Evolutionary conservation across 352 stramenopile species (phyloP), one percentile per base, ranked within the genome.

Genomic region (Phytophthora palmivora): DNA sequence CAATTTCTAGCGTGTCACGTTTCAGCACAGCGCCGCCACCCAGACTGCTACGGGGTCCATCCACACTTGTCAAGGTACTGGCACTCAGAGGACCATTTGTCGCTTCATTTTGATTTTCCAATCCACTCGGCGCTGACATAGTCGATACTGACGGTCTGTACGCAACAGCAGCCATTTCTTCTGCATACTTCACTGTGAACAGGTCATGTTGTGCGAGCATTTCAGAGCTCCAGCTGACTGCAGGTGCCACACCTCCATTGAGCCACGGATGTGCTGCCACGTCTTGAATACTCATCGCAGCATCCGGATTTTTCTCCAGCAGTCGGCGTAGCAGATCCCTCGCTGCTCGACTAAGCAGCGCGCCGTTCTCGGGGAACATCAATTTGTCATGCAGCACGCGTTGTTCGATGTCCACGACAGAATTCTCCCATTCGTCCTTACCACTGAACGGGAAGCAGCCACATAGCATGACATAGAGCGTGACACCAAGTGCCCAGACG

Each of bases 401-500:
- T 2, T 15, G 51, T 18, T 68, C 58, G 37, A 69, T 76, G 53
- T 55, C 72, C 16, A 61, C 41, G 18, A 76, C 67, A 9, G 47
- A 56, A n/a, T 58, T 53, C 9, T 74, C 61, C 12, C 63, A 56
- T 8, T 47, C 41, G 14, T 48, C 51, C 0, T 49, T 37, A 24
- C 18, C 57, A 33, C 67, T 55, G 37, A 91, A 93, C 1, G 84
- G 84, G 46, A 87, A 91, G 12, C 63, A 63, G 1, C 72, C 79
- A 30, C 76, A 92, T 2, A 94, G 61, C 57, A 94, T 68, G 43
- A 87, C 66, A 47, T 84, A 91, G 53, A 92, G 79, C 6, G 80
- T 90, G 21, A 95, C 76, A 3, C 87, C 87, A 6, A 95, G 68
- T 2, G 84, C 81, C 79, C 79, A 95, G 8, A 85, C 49, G 57